Percentiles rank a stretch among this genome's conserved stretches.
phyloP scores from a whole-genome alignment of 768 basidiomycete species.

The Thelephora ganbajun region DNA sequence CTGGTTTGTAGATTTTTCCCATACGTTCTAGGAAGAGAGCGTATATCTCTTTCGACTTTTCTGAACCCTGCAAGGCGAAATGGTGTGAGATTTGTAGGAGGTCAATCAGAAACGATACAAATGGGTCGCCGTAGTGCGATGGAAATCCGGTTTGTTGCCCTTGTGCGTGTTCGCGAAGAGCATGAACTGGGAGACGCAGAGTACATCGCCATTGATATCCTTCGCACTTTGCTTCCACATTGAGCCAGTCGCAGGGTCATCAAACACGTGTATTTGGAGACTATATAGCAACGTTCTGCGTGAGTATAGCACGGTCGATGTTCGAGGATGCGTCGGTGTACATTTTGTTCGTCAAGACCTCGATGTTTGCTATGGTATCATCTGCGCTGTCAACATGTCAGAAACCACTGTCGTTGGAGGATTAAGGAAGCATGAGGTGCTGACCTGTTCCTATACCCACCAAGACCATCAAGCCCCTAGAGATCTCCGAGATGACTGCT shows the following conservation, averaged over 20 bases:
- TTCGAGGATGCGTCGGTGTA: conserved; percentile 14
- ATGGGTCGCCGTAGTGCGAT: conserved; percentile 66
- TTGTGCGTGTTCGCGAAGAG: conserved; percentile 78
- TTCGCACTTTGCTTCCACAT: conserved; percentile 86
- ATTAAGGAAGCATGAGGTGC: conserved; percentile 1
- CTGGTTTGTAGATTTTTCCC: conserved; percentile 47
- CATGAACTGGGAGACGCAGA: conserved; percentile 94
- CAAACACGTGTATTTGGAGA: conserved; percentile 60
- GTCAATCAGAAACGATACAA: not conserved
- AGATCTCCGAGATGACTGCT: conserved; percentile 69
- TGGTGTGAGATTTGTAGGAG: conserved; percentile 3
- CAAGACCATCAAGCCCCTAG: conserved; percentile 77
- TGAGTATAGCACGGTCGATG: not conserved
- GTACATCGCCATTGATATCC: conserved; percentile 80
- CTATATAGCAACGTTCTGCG: conserved; percentile 21
- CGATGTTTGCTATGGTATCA: conserved; percentile 65
- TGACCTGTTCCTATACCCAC: conserved; percentile 77
- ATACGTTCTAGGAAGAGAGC: conserved; percentile 57
- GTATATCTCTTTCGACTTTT: conserved; percentile 58
- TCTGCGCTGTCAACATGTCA: conserved; percentile 33
- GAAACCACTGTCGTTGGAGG: conserved; percentile 7
- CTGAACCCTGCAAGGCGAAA: conserved; percentile 35
- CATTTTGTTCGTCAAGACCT: conserved; percentile 75
- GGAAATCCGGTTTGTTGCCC: conserved; percentile 87
- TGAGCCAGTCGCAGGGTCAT: conserved; percentile 34